Evolutionary conservation across 805 yeast genomes (phyloP).

Genomic region (Myxozyma vanderwaltii): DNA sequence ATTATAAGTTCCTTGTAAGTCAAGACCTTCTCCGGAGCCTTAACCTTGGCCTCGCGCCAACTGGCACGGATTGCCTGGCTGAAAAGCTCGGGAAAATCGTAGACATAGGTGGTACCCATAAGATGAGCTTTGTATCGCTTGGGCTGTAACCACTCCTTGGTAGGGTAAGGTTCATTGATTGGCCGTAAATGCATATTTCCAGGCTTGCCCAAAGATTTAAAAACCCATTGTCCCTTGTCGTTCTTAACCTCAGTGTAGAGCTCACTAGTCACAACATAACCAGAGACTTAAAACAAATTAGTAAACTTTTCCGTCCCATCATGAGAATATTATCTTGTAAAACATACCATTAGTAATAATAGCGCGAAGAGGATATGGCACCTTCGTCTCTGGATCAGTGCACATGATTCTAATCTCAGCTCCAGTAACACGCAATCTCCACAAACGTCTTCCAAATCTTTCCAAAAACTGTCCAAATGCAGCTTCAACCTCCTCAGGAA

Average conservation of each 20-base stretch:
- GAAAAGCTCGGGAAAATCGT: slow-evolving; percentile 98
- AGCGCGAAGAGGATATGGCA: slow-evolving; percentile 94
- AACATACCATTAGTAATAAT: slow-evolving; percentile 70
- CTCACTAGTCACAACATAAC: slow-evolving; percentile 95
- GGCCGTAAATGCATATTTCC: slow-evolving; percentile 98
- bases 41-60: slow-evolving; percentile 59
- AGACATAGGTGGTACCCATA: slow-evolving; percentile 97
- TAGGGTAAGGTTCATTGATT: slow-evolving; percentile 94
- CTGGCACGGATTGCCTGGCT: slow-evolving; percentile 83
- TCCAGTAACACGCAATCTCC: slow-evolving; percentile 95
- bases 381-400: slow-evolving; percentile 82
- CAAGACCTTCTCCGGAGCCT: slow-evolving; percentile 74
- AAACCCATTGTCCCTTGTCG: slow-evolving; percentile 92
- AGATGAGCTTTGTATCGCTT: slow-evolving; percentile 97
- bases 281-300: slow-evolving; percentile 59
- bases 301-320: background rate
- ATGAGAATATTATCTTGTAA: background rate
- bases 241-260: slow-evolving; percentile 93
- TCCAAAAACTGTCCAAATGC: slow-evolving; percentile 98
- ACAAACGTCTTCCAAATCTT: slow-evolving; percentile 93
- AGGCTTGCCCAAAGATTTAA: slow-evolving; percentile 87
- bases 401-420: slow-evolving; percentile 97
- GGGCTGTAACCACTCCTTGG: slow-evolving; percentile 97
- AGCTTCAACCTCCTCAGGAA: slow-evolving; percentile 94
- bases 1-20: slow-evolving; percentile 77